These are phyloP conservation scores for Mycena filopes DNA, from an alignment of 768 basidiomycete species.

Conservation along the genomic window DNA sequence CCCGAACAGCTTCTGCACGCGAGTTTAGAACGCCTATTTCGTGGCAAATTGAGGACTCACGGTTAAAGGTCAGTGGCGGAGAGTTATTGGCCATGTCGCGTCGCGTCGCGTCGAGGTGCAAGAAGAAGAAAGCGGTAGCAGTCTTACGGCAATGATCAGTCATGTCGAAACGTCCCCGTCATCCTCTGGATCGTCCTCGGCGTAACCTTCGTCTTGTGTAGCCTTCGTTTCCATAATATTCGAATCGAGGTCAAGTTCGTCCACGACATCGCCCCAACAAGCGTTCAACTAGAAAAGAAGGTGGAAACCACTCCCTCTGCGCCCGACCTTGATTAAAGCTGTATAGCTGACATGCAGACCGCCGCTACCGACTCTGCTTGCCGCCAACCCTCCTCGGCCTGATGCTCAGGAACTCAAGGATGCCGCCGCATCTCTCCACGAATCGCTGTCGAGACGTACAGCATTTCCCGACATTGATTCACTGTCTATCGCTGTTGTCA, in stretches of 20 bases:
- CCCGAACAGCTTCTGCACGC: constrained; percentile 66
- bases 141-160: background rate
- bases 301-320: background rate
- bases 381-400: constrained; percentile 20
- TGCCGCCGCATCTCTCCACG: constrained; percentile 35
- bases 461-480: constrained; percentile 56
- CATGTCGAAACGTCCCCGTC: constrained; percentile 7
- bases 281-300: background rate
- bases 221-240: constrained; percentile 12
- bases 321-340: background rate
- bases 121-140: too few species aligned
- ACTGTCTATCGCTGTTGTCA: constrained; percentile 61
- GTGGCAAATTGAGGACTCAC: constrained; percentile 37
- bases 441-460: constrained; percentile 41
- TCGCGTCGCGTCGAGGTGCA: background rate
- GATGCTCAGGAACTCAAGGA: constrained; percentile 14
- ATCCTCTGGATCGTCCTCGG: constrained; percentile 1
- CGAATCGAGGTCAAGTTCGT: constrained; percentile 24
- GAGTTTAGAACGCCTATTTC: constrained; percentile 22
- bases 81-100: constrained; percentile 16
- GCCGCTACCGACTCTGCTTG: constrained; percentile 28
- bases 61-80: constrained; percentile 48
- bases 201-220: background rate
- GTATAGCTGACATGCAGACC: constrained; percentile 18
- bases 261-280: background rate